These are phyloP conservation scores for Syncephalastrum monosporum DNA, from an alignment of 371 early-diverging fungal species.

Conservation along the genomic window DNA sequence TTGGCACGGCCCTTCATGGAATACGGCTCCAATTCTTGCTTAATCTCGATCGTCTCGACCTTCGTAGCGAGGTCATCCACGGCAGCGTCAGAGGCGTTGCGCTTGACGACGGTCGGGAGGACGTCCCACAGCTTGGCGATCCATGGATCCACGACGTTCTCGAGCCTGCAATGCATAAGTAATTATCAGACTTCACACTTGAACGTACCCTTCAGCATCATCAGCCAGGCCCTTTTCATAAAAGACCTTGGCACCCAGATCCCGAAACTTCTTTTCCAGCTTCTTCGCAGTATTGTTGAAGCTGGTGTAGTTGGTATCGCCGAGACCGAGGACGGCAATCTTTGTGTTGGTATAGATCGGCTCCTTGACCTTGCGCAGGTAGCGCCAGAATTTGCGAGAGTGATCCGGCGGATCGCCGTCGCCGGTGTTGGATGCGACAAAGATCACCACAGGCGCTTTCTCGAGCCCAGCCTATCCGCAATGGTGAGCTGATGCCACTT, in stretches of 20 bases:
- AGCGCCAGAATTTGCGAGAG: conserved; percentile 84
- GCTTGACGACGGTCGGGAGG: conserved; percentile 50
- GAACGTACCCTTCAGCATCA: conserved; percentile 80
- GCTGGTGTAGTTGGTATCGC: conserved; percentile 92
- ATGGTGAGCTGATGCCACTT: not conserved
- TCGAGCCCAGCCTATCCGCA: conserved; percentile 34
- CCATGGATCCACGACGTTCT: conserved; percentile 91
- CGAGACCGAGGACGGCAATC: conserved; percentile 69
- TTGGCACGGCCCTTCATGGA: conserved; percentile 12
- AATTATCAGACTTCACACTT: conserved; percentile 27
- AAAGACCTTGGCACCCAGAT: conserved; percentile 73
- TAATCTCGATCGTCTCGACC: conserved; percentile 12
- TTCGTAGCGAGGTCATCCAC: conserved; percentile 4
- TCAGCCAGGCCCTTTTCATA: conserved; percentile 82
- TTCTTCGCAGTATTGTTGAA: conserved; percentile 83
- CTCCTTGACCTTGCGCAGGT: conserved; percentile 64
- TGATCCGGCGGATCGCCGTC: conserved; percentile 97
- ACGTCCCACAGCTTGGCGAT: conserved; percentile 80
- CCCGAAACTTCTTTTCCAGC: conserved; percentile 72
- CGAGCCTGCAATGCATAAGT: conserved; percentile 38
- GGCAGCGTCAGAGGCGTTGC: not conserved
- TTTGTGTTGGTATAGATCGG: conserved; percentile 42
- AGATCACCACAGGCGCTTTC: conserved; percentile 61
- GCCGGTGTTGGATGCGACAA: conserved; percentile 90
- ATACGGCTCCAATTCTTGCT: conserved; percentile 12